These are phyloP conservation scores for Suhomyces canberraensis DNA, from an alignment of 805 yeast genomes.

Conservation along the genomic window DNA sequence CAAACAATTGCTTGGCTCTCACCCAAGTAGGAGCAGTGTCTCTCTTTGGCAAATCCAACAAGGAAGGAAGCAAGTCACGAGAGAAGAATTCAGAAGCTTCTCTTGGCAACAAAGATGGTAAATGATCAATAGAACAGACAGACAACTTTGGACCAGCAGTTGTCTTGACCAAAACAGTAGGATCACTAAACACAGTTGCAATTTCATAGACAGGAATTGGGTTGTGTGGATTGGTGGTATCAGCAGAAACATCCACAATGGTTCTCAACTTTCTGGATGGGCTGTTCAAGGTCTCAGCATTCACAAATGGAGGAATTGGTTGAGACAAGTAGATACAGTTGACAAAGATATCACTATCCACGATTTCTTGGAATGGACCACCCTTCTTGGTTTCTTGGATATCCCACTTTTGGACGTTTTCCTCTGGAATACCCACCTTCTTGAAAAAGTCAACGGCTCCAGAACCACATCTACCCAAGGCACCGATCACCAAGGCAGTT, in stretches of 20 bases:
- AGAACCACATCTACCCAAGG: slow-evolving; percentile 97
- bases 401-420: slow-evolving; percentile 88
- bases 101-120: slow-evolving; percentile 93
- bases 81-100: slow-evolving; percentile 94
- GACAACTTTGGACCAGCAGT: slow-evolving; percentile 80
- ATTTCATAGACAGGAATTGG: slow-evolving; percentile 92
- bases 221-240: slow-evolving; percentile 96
- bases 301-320: slow-evolving; percentile 91
- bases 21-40: slow-evolving; percentile 86
- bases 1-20: slow-evolving; percentile 78
- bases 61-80: slow-evolving; percentile 82
- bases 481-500: slow-evolving; percentile 87
- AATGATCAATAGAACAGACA: slow-evolving; percentile 92
- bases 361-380: slow-evolving; percentile 95
- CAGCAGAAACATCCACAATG: slow-evolving; percentile 97
- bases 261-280: slow-evolving; percentile 77
- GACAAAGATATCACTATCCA: slow-evolving; percentile 81
- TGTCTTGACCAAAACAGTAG: slow-evolving; percentile 82
- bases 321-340: slow-evolving; percentile 93
- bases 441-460: slow-evolving; percentile 87
- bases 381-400: slow-evolving; percentile 95
- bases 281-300: slow-evolving; percentile 61
- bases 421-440: slow-evolving; percentile 85
- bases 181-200: slow-evolving; percentile 87
- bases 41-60: slow-evolving; percentile 81